phyloP scores from a whole-genome alignment of 805 yeast species.

The Torulaspora gathmanii region DNA sequence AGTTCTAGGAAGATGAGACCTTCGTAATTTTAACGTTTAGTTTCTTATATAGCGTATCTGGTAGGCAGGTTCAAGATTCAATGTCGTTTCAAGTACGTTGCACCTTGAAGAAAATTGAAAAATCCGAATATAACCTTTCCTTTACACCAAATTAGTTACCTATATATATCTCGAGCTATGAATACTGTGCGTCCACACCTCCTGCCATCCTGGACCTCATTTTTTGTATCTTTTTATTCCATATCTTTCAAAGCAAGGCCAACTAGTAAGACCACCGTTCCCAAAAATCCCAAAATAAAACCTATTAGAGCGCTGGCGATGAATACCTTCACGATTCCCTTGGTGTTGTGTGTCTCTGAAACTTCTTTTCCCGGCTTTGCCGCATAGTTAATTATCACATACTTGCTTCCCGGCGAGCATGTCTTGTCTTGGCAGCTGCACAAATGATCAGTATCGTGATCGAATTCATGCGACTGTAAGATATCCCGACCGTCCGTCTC shows the following conservation, averaged over 20 bases:
- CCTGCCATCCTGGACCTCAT: too few relatives aligned
- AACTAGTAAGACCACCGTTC: slow-evolving; percentile 21
- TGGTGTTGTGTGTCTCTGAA: background rate
- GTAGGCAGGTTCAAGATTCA: background rate
- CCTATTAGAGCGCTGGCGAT: slow-evolving; percentile 20
- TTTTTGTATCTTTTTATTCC: slow-evolving; percentile 6
- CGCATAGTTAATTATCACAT: slow-evolving; percentile 1
- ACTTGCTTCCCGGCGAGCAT: background rate
- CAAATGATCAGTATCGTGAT: background rate
- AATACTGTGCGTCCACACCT: background rate
- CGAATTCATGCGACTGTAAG: slow-evolving; percentile 1
- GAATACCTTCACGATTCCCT: slow-evolving; percentile 4
- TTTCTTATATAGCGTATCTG: background rate
- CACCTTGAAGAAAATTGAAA: background rate
- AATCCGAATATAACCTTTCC: slow-evolving; percentile 1
- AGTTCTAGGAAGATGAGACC: background rate
- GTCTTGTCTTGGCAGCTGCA: background rate
- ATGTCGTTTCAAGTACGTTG: background rate
- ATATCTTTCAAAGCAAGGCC: slow-evolving; percentile 20
- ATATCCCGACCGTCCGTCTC: slow-evolving; percentile 7
- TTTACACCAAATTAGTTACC: slow-evolving; percentile 1
- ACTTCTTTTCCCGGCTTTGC: background rate
- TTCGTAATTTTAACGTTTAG: slow-evolving; percentile 1
- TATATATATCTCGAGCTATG: slow-evolving; percentile 4
- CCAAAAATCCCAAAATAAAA: slow-evolving; percentile 21